Base-by-base conservation (phyloP, 2,329 filamentous ascomycete species). In the Metarhizium album region DNA sequence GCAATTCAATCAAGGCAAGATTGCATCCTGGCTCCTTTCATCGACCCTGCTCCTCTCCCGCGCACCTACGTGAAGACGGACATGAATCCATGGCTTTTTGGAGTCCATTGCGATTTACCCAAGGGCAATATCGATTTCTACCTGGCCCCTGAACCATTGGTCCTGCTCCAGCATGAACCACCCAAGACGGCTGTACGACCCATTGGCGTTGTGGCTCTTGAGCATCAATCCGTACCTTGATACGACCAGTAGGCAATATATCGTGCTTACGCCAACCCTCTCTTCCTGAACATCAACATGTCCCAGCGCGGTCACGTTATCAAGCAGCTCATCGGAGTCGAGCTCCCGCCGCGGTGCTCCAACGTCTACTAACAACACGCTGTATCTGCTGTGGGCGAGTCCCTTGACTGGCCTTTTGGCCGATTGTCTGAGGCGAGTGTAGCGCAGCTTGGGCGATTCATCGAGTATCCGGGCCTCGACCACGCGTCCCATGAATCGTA, bases 31-130 rank as follows among this genome's bases (percentile, higher is more conserved):
- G n/a, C n/a, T n/a, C n/a, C n/a, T n/a, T n/a, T n/a, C n/a, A n/a
- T n/a, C n/a, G n/a, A n/a, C n/a, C n/a, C n/a, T n/a, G n/a, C n/a
- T n/a, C n/a, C n/a, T n/a, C n/a, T n/a, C n/a, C n/a, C n/a, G 63
- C 11, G 27, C 27, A 29, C n/a, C n/a, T n/a, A n/a, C 67, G 58
- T 75, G 33, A 14, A 9, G 11, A 35, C 14, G 11, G 2, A 4
- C 33, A 35, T 13, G 11, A 13, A 14, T 16, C 4, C 3, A 13
- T 35, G 4, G 33, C 33, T 35, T 35, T 13, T 13, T 13, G 33
- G 14, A 8, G 33, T 31, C 11, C 5, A 5, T 31, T 5, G 16
- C 33, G 14, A 4, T 35, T 16, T 35, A 35, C 16, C 33, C 33
- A 16, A 35, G 33, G 13, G 9, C 16, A 8, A 35, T 13, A 16